Conservation (phyloP, 176 grass and related monocot genomes). For the Chrysopogon serrulatus region DNA sequence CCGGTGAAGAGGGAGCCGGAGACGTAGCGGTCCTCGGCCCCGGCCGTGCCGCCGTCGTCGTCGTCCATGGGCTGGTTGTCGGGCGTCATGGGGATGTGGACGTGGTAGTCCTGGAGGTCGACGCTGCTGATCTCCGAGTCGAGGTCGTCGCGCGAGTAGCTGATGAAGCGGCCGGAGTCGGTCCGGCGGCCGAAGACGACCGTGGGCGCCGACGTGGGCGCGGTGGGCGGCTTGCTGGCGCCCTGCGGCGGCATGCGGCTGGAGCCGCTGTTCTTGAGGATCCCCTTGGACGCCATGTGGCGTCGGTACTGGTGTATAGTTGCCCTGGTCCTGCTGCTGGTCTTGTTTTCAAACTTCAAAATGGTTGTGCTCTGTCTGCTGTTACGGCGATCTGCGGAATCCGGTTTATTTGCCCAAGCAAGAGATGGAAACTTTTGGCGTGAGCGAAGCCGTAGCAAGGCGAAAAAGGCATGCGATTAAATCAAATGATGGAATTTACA, state of each 20-base stretch:
- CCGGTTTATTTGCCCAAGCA: background rate
- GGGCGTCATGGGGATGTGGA: slow-evolving; percentile 91
- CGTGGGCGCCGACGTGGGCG: slow-evolving; percentile 46
- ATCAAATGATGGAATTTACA: background rate
- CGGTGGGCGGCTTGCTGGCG: slow-evolving; percentile 48
- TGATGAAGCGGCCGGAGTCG: slow-evolving; percentile 90
- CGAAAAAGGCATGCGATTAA: background rate
- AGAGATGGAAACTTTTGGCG: background rate
- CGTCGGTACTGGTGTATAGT: background rate
- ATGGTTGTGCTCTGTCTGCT: background rate
- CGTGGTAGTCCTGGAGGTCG: slow-evolving; percentile 88
- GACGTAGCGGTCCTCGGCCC: slow-evolving; percentile 63
- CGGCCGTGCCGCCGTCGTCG: slow-evolving; percentile 6
- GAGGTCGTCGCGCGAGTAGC: slow-evolving; percentile 93
- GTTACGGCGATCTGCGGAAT: slow-evolving; percentile 21
- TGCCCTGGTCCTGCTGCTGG: background rate
- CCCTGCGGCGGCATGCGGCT: slow-evolving; percentile 35
- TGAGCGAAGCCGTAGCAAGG: background rate
- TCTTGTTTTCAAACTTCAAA: background rate
- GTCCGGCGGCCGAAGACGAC: slow-evolving; percentile 83
- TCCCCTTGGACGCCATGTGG: slow-evolving; percentile 69
- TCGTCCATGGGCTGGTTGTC: slow-evolving; percentile 94
- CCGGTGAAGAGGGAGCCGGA: slow-evolving; percentile 92
- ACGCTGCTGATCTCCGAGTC: slow-evolving; percentile 96
- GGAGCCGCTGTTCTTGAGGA: slow-evolving; percentile 63